phyloP scores from a whole-genome alignment of 305 asterid species.

The Stenogyne calaminthoides region DNA sequence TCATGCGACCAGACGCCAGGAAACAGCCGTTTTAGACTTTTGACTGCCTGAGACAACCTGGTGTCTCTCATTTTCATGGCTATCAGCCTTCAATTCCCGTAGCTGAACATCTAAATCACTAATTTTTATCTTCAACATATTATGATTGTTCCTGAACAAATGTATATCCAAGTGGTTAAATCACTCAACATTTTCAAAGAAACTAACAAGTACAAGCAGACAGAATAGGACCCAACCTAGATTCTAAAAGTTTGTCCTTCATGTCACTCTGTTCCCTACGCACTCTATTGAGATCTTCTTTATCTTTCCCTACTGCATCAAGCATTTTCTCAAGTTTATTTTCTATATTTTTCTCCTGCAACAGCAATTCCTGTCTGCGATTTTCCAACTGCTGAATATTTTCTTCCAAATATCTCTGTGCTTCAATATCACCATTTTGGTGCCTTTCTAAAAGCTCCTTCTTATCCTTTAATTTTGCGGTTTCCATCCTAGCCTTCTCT shows the following conservation, averaged over 20 bases:
- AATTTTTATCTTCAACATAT: conserved; percentile 71
- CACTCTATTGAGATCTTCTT: conserved; percentile 66
- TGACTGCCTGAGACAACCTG: conserved; percentile 86
- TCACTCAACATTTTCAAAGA: conserved; percentile 23
- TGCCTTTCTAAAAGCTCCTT: conserved; percentile 96
- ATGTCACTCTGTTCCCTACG: conserved; percentile 82
- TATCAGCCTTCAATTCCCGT: conserved; percentile 93
- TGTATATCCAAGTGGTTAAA: conserved; percentile 15
- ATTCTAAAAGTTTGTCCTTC: conserved; percentile 76
- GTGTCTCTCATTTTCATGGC: conserved; percentile 93
- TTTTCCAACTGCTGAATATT: conserved; percentile 88
- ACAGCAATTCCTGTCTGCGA: conserved; percentile 87
- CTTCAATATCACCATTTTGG: conserved; percentile 91
- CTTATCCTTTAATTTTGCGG: conserved; percentile 92
- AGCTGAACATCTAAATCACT: conserved; percentile 79
- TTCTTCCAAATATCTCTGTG: conserved; percentile 89
- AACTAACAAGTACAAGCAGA: conserved; percentile 30
- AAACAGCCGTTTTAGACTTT: conserved; percentile 88
- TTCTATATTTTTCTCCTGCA: conserved; percentile 90
- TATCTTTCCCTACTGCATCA: conserved; percentile 76
- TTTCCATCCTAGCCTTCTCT: conserved; percentile 98
- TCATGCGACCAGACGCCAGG: conserved; percentile 99
- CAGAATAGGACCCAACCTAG: conserved; percentile 57
- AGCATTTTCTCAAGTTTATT: conserved; percentile 71
- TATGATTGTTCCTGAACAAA: conserved; percentile 63